Conservation (phyloP, 2,329 filamentous ascomycete species). For the Diaporthe humulicola region DNA sequence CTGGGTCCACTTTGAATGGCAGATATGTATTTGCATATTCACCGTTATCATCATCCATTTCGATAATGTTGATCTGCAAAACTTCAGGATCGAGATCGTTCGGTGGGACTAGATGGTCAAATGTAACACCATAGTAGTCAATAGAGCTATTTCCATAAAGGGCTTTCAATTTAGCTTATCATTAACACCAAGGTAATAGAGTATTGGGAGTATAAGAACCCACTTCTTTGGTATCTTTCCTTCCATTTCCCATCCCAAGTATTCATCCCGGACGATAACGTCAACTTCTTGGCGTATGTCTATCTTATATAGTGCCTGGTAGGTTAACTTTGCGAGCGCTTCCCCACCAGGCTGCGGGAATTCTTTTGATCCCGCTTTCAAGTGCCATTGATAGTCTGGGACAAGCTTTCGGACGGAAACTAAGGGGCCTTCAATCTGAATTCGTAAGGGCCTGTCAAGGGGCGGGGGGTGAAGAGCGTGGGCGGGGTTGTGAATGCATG, state of each 20-base stretch:
- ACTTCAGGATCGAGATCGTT: conserved; percentile 55
- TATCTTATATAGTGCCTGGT: neutral
- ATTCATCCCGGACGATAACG: neutral
- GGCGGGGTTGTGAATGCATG: neutral
- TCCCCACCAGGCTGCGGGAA: conserved; percentile 8
- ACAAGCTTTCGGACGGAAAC: neutral
- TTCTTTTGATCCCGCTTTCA: neutral
- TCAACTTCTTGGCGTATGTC: neutral
- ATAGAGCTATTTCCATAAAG: conserved; percentile 22
- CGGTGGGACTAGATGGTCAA: conserved; percentile 54
- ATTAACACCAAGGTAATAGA: no score
- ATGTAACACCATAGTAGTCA: conserved; percentile 57
- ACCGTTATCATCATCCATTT: conserved; percentile 49
- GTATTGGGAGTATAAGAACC: neutral
- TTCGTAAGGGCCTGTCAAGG: neutral
- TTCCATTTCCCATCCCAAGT: conserved; percentile 7
- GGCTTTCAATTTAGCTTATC: no score
- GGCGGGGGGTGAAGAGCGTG: neutral
- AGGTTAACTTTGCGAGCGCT: neutral
- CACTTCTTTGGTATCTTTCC: neutral
- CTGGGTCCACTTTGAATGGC: conserved; percentile 51
- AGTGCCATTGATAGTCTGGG: neutral
- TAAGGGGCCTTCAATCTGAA: conserved; percentile 9
- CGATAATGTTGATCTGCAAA: conserved; percentile 57
- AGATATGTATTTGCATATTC: conserved; percentile 52